Evolutionary conservation across 2,329 filamentous ascomycete genomes (phyloP).

Genomic region (Claviceps sp.): DNA sequence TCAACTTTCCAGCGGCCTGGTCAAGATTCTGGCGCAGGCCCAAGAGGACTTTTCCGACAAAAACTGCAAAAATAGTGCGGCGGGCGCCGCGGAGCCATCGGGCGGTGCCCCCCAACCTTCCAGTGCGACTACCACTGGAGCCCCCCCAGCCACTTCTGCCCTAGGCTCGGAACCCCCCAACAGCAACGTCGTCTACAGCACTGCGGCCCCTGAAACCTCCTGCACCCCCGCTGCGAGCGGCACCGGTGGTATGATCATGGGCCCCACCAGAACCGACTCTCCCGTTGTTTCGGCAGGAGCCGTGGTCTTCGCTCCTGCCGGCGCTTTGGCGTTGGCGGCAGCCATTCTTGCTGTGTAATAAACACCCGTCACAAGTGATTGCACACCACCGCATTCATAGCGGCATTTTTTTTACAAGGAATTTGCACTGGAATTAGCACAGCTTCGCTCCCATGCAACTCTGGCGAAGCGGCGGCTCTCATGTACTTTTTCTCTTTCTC

Average conservation of each 20-base stretch:
- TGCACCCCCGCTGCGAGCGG: neutral
- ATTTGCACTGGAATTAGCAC: no score
- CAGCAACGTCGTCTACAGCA: neutral
- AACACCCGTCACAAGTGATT: neutral
- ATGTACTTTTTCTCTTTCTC: no score
- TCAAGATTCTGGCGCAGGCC: constrained; percentile 9
- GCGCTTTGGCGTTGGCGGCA: neutral
- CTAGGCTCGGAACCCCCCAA: neutral
- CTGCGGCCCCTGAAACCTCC: neutral
- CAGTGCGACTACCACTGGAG: neutral
- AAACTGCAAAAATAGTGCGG: constrained; percentile 14
- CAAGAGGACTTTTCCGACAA: constrained; percentile 12
- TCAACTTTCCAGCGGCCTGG: constrained; percentile 12
- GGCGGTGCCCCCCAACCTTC: no score
- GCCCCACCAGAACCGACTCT: neutral
- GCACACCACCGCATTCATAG: neutral
- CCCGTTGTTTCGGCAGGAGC: constrained; percentile 1
- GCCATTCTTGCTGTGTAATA: constrained; percentile 1
- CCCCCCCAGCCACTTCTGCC: neutral
- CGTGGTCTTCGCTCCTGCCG: neutral
- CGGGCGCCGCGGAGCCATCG: neutral
- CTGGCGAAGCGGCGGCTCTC: no score
- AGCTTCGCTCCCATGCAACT: no score
- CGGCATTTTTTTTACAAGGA: no score
- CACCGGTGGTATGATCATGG: constrained; percentile 1